phyloP scores from a whole-genome alignment of 2,329 filamentous ascomycete genomes.

The Triangularia setosa region DNA sequence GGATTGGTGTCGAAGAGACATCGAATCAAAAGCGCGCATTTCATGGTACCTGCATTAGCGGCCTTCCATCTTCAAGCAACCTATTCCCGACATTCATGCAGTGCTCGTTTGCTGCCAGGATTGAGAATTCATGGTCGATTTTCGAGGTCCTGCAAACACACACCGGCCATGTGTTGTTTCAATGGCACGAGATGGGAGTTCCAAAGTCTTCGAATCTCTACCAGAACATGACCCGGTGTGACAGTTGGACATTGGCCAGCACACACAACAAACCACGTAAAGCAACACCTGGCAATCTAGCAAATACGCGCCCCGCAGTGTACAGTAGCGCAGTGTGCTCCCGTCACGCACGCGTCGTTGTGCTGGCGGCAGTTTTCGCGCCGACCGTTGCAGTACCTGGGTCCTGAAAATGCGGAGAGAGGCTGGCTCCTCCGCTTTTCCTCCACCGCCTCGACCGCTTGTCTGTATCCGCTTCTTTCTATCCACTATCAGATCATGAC shows the following conservation, averaged over 20 bases:
- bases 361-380: slow-evolving; percentile 6
- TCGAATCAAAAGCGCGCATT: slow-evolving; percentile 11
- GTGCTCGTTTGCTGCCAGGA: neutral
- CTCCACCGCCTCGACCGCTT: neutral
- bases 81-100: neutral
- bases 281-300: neutral
- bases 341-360: neutral
- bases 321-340: neutral
- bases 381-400: neutral
- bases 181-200: neutral
- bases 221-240: neutral
- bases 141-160: neutral
- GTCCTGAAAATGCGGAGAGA: slow-evolving; percentile 9
- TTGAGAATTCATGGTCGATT: neutral
- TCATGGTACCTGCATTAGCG: slow-evolving; percentile 9
- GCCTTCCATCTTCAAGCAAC: neutral
- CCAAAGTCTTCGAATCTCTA: neutral
- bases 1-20: slow-evolving; percentile 2
- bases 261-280: neutral
- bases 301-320: neutral
- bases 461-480: neutral
- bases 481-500: slow-evolving; percentile 7
- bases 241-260: neutral
- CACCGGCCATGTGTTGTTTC: neutral
- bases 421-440: neutral